Evolutionary conservation across 1,139 yeast genomes (phyloP).

Genomic region (Kluyveromyces marxianus): DNA sequence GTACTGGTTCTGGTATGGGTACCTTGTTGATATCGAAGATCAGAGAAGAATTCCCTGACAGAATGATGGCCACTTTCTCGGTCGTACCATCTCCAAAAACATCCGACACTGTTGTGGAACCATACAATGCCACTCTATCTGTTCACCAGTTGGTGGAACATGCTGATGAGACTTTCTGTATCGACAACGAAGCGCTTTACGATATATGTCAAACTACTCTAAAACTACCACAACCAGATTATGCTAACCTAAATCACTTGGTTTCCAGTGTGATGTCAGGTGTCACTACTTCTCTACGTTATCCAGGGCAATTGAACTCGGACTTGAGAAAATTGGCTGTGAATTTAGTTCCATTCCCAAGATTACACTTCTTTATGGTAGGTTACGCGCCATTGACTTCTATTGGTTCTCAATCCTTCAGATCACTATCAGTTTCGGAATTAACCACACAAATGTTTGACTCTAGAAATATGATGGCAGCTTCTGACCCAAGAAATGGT

Average conservation of each 20-base stretch:
- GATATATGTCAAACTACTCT: conserved; percentile 82
- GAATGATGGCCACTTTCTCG: conserved; percentile 94
- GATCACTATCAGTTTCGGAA: conserved; percentile 82
- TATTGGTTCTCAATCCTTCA: conserved; percentile 69
- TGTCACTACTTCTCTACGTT: conserved; percentile 77
- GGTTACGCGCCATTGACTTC: conserved; percentile 90
- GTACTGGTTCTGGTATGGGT: conserved; percentile 97
- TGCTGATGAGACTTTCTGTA: conserved; percentile 89
- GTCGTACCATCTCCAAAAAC: conserved; percentile 89
- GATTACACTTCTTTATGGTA: conserved; percentile 91
- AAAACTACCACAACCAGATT: conserved; percentile 70
- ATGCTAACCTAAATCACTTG: conserved; percentile 68
- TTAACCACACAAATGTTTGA: conserved; percentile 91
- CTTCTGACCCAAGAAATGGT: conserved; percentile 84
- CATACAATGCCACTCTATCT: conserved; percentile 89
- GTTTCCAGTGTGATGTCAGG: conserved; percentile 92
- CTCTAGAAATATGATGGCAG: conserved; percentile 92
- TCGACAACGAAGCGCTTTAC: conserved; percentile 88
- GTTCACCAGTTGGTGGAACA: conserved; percentile 85
- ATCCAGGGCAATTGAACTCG: conserved; percentile 89
- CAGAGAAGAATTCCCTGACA: conserved; percentile 84
- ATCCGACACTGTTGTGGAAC: conserved; percentile 89
- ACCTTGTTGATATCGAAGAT: conserved; percentile 72
- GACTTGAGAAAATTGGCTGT: conserved; percentile 89
- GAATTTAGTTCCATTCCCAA: conserved; percentile 88